These are phyloP conservation scores for Neurospora sp. DNA, from an alignment of 495 filamentous ascomycete species.

Conservation along the genomic window DNA sequence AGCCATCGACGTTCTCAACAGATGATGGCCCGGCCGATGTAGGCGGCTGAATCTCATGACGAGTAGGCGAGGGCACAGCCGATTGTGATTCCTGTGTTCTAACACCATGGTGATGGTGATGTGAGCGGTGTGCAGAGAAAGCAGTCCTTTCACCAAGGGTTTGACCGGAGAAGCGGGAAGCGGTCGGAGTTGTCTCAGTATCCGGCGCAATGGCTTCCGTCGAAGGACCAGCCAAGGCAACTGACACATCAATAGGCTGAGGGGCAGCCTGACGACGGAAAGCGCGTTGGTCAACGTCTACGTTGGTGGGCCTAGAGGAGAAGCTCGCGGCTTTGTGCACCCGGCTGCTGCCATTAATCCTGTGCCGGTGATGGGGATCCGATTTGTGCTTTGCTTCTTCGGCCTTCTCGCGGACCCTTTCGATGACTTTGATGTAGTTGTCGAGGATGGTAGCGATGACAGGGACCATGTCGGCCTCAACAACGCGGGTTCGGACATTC, in stretches of 20 bases:
- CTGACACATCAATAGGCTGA: constrained; percentile 36
- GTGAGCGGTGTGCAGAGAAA: constrained; percentile 43
- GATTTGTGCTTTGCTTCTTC: constrained; percentile 53
- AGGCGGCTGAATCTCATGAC: constrained; percentile 54
- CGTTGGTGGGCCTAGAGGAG: constrained; percentile 37
- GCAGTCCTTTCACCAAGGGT: constrained; percentile 63
- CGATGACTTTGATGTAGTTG: constrained; percentile 94
- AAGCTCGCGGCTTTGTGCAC: constrained; percentile 37
- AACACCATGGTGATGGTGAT: constrained; percentile 52
- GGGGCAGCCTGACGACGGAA: constrained; percentile 39
- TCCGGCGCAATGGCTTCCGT: constrained; percentile 26
- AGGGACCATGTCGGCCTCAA: constrained; percentile 97
- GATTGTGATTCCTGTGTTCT: constrained; percentile 52
- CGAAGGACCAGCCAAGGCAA: constrained; percentile 35
- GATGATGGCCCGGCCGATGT: constrained; percentile 53
- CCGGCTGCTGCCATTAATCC: constrained; percentile 29
- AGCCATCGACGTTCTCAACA: constrained; percentile 66
- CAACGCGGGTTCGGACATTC: constrained; percentile 81
- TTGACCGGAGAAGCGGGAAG: constrained; percentile 55
- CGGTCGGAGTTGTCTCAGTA: constrained; percentile 50
- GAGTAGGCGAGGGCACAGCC: constrained; percentile 38
- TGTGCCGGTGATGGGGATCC: constrained; percentile 34
- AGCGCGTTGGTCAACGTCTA: constrained; percentile 34
- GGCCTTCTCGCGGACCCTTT: constrained; percentile 75
- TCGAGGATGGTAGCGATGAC: constrained; percentile 98